These are phyloP conservation scores for Strigomonas oncopelti DNA, from an alignment of 208 protist species.

Conservation along the genomic window DNA sequence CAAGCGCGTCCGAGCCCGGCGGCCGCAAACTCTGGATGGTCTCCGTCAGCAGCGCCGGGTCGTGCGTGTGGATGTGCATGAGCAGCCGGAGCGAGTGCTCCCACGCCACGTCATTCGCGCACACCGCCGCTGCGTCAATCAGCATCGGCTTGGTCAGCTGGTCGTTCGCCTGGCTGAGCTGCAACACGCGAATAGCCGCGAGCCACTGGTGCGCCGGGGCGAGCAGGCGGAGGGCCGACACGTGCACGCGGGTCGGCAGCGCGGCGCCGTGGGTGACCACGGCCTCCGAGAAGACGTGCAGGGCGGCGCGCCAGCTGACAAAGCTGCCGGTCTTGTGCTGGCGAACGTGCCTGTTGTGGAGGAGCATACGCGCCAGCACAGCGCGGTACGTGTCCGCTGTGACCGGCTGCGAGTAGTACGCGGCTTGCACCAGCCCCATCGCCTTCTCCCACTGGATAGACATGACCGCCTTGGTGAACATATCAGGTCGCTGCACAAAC, in stretches of 20 bases:
- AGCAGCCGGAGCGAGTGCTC: slow-evolving; percentile 49
- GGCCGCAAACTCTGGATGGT: slow-evolving; percentile 70
- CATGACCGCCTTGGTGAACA: slow-evolving; percentile 58
- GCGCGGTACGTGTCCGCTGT: slow-evolving; percentile 52
- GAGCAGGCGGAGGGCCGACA: slow-evolving; percentile 71
- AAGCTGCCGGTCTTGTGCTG: slow-evolving; percentile 21
- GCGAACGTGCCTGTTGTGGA: slow-evolving; percentile 63
- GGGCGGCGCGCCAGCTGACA: slow-evolving; percentile 62
- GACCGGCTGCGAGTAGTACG: slow-evolving; percentile 72
- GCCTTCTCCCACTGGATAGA: slow-evolving; percentile 72
- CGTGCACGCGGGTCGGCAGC: slow-evolving; percentile 51
- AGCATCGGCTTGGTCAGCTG: slow-evolving; percentile 74
- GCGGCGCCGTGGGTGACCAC: slow-evolving; percentile 54
- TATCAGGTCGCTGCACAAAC: slow-evolving; percentile 75
- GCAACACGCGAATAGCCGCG: slow-evolving; percentile 49
- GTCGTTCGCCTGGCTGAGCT: slow-evolving; percentile 58
- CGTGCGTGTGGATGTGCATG: slow-evolving; percentile 49
- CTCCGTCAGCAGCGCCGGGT: slow-evolving; percentile 47
- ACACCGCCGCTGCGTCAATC: slow-evolving; percentile 62
- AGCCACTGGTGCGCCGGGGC: slow-evolving; percentile 59
- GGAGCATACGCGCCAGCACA: slow-evolving; percentile 76
- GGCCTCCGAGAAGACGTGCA: slow-evolving; percentile 64
- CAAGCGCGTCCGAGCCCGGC: slow-evolving; percentile 35
- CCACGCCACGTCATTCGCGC: slow-evolving; percentile 55
- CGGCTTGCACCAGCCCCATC: slow-evolving; percentile 52